Evolutionary conservation across 257 asterid genomes (phyloP).

Genomic region (Linaria vulgaris): DNA sequence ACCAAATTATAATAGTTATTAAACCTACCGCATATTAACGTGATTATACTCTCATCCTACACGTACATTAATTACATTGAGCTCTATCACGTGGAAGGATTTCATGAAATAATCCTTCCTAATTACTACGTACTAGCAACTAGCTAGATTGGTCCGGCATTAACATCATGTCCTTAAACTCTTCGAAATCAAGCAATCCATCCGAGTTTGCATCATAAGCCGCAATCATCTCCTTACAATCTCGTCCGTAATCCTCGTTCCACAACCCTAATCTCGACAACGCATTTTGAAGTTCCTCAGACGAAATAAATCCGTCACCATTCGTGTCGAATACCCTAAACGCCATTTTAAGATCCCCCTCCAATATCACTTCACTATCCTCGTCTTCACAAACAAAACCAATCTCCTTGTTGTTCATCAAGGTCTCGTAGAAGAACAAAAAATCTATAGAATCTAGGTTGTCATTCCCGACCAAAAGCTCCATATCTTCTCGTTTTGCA

Average conservation of each 20-base stretch:
- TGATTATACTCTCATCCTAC: too few relatives aligned
- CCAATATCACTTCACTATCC: too few relatives aligned
- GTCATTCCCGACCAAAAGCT: slow-evolving; percentile 39
- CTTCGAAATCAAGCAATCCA: slow-evolving; percentile 65
- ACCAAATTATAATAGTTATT: too few relatives aligned
- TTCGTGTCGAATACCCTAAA: slow-evolving; percentile 58
- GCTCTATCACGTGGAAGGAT: too few relatives aligned
- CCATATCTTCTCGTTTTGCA: slow-evolving; percentile 51
- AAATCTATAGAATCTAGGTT: slow-evolving; percentile 49
- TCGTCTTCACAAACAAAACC: not conserved
- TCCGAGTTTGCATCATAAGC: slow-evolving; percentile 51
- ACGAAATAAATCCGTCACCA: slow-evolving; percentile 59
- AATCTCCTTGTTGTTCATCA: not conserved
- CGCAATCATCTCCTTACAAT: slow-evolving; percentile 20
- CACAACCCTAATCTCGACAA: slow-evolving; percentile 48
- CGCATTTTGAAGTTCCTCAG: slow-evolving; percentile 54
- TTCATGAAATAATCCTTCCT: too few relatives aligned
- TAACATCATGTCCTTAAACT: slow-evolving; percentile 63
- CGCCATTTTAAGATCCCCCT: slow-evolving; percentile 46
- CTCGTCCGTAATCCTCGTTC: slow-evolving; percentile 27
- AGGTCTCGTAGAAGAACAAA: slow-evolving; percentile 52
- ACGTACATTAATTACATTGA: too few relatives aligned
- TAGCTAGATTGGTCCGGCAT: not conserved
- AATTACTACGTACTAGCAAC: slow-evolving; percentile 23
- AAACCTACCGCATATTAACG: too few relatives aligned